These are phyloP conservation scores for Amphirosellinia nigrospora DNA, from an alignment of 495 filamentous ascomycete species.

Conservation along the genomic window DNA sequence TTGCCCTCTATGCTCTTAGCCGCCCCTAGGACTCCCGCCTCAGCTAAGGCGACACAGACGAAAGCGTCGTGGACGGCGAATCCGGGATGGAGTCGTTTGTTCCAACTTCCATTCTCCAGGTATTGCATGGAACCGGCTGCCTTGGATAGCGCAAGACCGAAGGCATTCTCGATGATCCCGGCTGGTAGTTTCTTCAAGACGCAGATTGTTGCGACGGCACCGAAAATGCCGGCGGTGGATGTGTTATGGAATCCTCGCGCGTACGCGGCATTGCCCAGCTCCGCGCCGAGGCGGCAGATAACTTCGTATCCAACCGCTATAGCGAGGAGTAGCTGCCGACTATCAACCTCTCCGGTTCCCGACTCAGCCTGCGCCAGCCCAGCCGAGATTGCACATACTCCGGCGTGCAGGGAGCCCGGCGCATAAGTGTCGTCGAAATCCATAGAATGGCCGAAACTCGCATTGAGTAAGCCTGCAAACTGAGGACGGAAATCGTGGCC, in stretches of 20 bases:
- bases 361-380: conserved; percentile 25
- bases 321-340: conserved; percentile 19
- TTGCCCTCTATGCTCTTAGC: conserved; percentile 28
- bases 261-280: conserved; percentile 10
- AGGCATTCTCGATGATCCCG: conserved; percentile 20
- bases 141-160: conserved; percentile 27
- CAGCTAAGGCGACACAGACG: conserved; percentile 25
- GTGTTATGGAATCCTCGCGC: conserved; percentile 27
- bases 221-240: conserved; percentile 22
- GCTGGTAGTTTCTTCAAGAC: neutral
- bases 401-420: conserved; percentile 22
- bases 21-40: conserved; percentile 25
- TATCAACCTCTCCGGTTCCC: neutral
- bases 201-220: conserved; percentile 6
- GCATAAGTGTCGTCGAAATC: conserved; percentile 32
- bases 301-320: conserved; percentile 30
- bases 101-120: conserved; percentile 31
- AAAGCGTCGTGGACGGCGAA: conserved; percentile 31
- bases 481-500: neutral
- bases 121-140: conserved; percentile 30
- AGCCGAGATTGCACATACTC: conserved; percentile 24
- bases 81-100: conserved; percentile 29
- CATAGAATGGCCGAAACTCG: conserved; percentile 25
- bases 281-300: conserved; percentile 9
- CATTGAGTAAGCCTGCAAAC: conserved; percentile 14